Evolutionary conservation across 2,329 filamentous ascomycete species (phyloP).

Genomic region (Colletotrichum lini): DNA sequence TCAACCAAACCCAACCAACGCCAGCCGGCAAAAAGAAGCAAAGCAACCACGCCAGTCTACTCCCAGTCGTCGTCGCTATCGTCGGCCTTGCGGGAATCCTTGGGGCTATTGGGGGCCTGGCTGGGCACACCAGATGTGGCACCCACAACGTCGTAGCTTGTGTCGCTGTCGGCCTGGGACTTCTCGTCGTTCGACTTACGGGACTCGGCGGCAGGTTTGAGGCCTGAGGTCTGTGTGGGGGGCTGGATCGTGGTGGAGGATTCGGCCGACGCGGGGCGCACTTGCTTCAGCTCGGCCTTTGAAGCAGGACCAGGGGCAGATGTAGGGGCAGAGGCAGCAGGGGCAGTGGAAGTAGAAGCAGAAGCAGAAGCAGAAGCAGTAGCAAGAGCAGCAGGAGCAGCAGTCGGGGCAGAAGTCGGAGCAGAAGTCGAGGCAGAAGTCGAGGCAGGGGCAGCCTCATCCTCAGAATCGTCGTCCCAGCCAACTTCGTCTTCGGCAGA

Average conservation of each 20-base stretch:
- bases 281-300: constrained; percentile 49
- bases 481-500: constrained; percentile 79
- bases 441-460: constrained; percentile 48
- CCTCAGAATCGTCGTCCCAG: constrained; percentile 81
- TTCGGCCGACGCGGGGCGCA: constrained; percentile 63
- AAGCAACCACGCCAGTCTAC: constrained; percentile 54
- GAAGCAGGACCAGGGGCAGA: constrained; percentile 11
- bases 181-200: constrained; percentile 89
- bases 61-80: constrained; percentile 80
- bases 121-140: constrained; percentile 82
- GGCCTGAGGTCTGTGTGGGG: constrained; percentile 53
- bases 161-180: constrained; percentile 92
- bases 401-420: constrained; percentile 46
- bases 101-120: constrained; percentile 79
- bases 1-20: constrained; percentile 43
- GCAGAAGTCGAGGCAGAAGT: constrained; percentile 54
- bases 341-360: constrained; percentile 52
- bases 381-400: constrained; percentile 12
- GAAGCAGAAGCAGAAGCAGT: constrained; percentile 48
- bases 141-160: constrained; percentile 94
- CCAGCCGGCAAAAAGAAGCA: constrained; percentile 31
- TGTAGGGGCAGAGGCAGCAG: constrained; percentile 45
- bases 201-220: constrained; percentile 74
- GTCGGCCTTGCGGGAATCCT: constrained; percentile 69
- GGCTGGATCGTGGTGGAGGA: constrained; percentile 75